Conservation (phyloP, 208 protist genomes). For the Trypanosoma boissoni region DNA sequence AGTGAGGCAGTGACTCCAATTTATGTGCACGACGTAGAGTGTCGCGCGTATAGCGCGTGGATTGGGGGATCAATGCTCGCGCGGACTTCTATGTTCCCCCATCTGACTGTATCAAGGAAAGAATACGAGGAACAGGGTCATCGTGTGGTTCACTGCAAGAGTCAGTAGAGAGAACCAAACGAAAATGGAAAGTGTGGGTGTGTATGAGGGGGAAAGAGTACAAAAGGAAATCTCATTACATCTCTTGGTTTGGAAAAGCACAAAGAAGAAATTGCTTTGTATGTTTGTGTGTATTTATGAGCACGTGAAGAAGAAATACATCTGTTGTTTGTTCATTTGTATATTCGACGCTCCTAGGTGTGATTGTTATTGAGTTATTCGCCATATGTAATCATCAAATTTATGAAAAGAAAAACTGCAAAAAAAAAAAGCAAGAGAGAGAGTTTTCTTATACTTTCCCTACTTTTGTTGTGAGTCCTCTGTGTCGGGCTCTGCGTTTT, state of each 20-base stretch:
- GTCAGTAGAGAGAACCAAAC: conserved; percentile 31
- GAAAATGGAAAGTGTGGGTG: neutral
- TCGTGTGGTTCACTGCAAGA: conserved; percentile 89
- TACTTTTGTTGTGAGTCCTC: too few species aligned
- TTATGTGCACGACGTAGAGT: conserved; percentile 59
- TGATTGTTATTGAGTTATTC: too few species aligned
- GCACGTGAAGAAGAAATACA: too few species aligned
- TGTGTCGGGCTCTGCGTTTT: too few species aligned
- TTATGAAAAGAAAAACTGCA: neutral
- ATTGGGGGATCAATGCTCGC: conserved; percentile 82
- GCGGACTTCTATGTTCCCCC: conserved; percentile 83
- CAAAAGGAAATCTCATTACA: neutral
- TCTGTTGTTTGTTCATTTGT: too few species aligned
- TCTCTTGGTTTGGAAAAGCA: too few species aligned
- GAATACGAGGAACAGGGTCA: conserved; percentile 87
- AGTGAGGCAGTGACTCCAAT: conserved; percentile 84
- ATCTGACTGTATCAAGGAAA: conserved; percentile 72
- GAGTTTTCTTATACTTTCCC: too few species aligned
- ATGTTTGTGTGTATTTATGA: too few species aligned
- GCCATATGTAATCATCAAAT: too few species aligned
- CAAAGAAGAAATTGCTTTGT: too few species aligned
- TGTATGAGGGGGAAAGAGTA: neutral
- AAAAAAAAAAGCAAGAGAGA: neutral
- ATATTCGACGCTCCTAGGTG: too few species aligned
- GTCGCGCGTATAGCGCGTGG: conserved; percentile 80